These are phyloP conservation scores for Gossypium anomalum DNA, from an alignment of 345 rosid genomes.

Conservation along the genomic window DNA sequence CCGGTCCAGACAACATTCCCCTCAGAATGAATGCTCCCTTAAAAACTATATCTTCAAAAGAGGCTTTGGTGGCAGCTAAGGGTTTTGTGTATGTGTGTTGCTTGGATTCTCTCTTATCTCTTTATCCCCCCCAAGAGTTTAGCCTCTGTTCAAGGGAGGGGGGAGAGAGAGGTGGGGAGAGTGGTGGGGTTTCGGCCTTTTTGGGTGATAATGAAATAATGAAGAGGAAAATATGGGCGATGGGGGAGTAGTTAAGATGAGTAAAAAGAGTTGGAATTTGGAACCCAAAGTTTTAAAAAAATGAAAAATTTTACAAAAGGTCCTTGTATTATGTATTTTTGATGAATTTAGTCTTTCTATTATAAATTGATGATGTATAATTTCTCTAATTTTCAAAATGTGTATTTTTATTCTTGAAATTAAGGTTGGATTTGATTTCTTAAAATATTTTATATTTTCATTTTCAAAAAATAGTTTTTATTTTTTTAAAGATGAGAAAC, in stretches of 20 bases:
- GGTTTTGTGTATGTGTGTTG: background rate
- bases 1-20: constrained; percentile 98
- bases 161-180: constrained; percentile 23
- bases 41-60: background rate
- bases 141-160: constrained; percentile 52
- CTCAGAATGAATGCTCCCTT: constrained; percentile 52
- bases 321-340: too few species aligned
- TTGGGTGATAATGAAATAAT: constrained; percentile 26
- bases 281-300: constrained; percentile 23
- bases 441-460: too few species aligned
- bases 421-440: too few species aligned
- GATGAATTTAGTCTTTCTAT: too few species aligned
- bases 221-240: constrained; percentile 32
- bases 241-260: constrained; percentile 30
- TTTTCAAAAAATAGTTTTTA: too few species aligned
- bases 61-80: background rate
- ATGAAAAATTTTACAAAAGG: too few species aligned
- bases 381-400: too few species aligned
- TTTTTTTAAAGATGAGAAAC: too few species aligned
- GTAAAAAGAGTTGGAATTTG: constrained; percentile 20
- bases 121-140: constrained; percentile 50
- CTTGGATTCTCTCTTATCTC: constrained; percentile 17
- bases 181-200: constrained; percentile 13
- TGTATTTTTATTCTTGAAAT: too few species aligned
- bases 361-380: too few species aligned